Evolutionary conservation across 768 basidiomycete genomes (phyloP), one percentile per base, ranked within the genome.

Genomic region (Panellus pusillus): DNA sequence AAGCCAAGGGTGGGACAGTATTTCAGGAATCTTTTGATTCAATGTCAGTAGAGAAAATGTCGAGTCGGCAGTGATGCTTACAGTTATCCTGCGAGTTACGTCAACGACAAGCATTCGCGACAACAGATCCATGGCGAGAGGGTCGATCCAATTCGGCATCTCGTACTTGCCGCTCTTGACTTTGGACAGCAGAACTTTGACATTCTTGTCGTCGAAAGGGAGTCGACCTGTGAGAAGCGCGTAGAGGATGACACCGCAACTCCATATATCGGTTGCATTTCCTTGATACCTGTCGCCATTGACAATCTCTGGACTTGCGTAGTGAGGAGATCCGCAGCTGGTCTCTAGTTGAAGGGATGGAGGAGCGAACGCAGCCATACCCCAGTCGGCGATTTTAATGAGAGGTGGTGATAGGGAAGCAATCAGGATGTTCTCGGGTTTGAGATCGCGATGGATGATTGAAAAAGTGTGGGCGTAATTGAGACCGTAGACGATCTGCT

Each of bases 401-500:
- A 93, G 78, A 35, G 87, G 87, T 28, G 88, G 88, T 35, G 81
- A 78, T 50, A 91, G 73, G 39, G 88, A 87, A 43, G 94, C 89
- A 49, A 98, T 89, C 36, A 99, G 78, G 47, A 98, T 89, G 66
- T 98, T 98, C 75, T 98, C 96, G 3, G 96, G 96, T 70, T 98
- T 98, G 63, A 99, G 84, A 70, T 99, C 96, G 20, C 96, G 91
- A 72, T 98, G 96, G 55, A 93, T 93, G 72, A 98, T 97, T 60
- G 94, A 95, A 77, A 97, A 97, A 0, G 91, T 86, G 68, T 98
- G 96, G 47, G 95, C 95, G 63, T 98, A 99, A 74, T 93, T 91
- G 64, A 98, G 86, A 29, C 92, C 96, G 52, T 90, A 87, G 66
- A 98, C 82, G 61, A 98, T 92, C 65, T 99, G 96, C 66, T 93